A percentile compares a stretch with the other conserved stretches of the same genome.
Evolutionary conservation across 345 rosid genomes (phyloP).

Genomic region (Bretschneidera sinensis): DNA sequence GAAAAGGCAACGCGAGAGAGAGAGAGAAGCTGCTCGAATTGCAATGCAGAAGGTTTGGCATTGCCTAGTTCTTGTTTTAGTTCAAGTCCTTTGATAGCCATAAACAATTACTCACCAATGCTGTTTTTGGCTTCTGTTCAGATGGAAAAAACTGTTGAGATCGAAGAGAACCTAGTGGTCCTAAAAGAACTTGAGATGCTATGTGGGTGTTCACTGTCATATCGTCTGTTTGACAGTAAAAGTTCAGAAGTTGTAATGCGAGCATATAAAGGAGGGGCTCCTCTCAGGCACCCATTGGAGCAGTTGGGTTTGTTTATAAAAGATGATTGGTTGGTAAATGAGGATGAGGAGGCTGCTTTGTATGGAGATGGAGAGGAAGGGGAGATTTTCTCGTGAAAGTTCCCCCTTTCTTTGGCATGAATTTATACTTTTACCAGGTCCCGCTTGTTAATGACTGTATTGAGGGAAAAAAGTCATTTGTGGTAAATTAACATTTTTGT

Average conservation of each 20-base stretch:
- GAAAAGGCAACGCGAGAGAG: conserved; percentile 52
- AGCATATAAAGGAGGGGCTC: conserved; percentile 17
- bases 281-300: conserved; percentile 32
- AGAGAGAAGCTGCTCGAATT: conserved; percentile 70
- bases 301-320: conserved; percentile 60
- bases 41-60: conserved; percentile 50
- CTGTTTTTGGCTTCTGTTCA: conserved; percentile 15
- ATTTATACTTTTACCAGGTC: no score
- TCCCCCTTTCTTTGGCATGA: no score
- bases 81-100: not conserved
- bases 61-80: not conserved
- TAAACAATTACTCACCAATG: not conserved
- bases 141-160: conserved; percentile 57
- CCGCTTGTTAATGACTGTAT: no score
- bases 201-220: conserved; percentile 39
- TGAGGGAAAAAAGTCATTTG: no score
- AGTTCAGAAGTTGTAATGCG: conserved; percentile 13
- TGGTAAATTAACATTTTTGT: no score
- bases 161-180: conserved; percentile 40
- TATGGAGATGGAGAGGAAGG: conserved; percentile 63
- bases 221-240: no score
- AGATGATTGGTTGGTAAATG: conserved; percentile 34
- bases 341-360: conserved; percentile 30
- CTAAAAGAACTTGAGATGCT: conserved; percentile 49
- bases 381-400: conserved; percentile 38